Evolutionary conservation across 345 rosid genomes (phyloP).

Genomic region (Viola odorata): DNA sequence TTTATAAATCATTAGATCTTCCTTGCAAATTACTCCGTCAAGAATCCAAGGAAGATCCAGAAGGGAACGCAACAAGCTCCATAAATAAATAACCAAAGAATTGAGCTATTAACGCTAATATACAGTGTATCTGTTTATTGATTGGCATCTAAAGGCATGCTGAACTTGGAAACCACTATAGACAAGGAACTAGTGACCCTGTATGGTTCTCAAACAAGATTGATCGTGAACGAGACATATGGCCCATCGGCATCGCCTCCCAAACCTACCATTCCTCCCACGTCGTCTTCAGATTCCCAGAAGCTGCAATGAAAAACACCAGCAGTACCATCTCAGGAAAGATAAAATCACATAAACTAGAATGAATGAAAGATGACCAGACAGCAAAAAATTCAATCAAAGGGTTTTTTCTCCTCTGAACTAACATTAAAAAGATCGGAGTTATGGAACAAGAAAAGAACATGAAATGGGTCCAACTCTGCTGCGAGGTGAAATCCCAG

Average conservation of each 20-base stretch:
- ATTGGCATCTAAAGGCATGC: slow-evolving; percentile 19
- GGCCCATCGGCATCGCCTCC: slow-evolving; percentile 80
- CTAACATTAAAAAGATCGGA: neutral
- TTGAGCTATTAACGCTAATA: slow-evolving; percentile 27
- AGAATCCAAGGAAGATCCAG: slow-evolving; percentile 1
- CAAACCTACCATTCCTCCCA: slow-evolving; percentile 64
- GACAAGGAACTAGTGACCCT: neutral
- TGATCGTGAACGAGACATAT: slow-evolving; percentile 92
- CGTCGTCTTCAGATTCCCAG: slow-evolving; percentile 94
- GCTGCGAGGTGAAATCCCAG: too few species aligned
- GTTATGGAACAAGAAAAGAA: too few species aligned
- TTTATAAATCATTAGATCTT: slow-evolving; percentile 6
- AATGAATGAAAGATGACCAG: neutral
- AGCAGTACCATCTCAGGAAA: slow-evolving; percentile 5
- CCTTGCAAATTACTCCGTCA: slow-evolving; percentile 11
- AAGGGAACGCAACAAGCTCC: slow-evolving; percentile 12
- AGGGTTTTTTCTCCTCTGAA: neutral
- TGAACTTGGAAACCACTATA: slow-evolving; percentile 7
- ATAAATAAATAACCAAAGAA: slow-evolving; percentile 33
- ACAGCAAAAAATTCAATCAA: neutral
- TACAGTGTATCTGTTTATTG: slow-evolving; percentile 31
- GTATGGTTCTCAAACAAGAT: slow-evolving; percentile 45
- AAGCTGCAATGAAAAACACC: slow-evolving; percentile 43
- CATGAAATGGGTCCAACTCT: too few species aligned
- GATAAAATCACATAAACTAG: too few species aligned